Evolutionary conservation across 106 monocot genomes (phyloP).

Genomic region (Allium fistulosum): DNA sequence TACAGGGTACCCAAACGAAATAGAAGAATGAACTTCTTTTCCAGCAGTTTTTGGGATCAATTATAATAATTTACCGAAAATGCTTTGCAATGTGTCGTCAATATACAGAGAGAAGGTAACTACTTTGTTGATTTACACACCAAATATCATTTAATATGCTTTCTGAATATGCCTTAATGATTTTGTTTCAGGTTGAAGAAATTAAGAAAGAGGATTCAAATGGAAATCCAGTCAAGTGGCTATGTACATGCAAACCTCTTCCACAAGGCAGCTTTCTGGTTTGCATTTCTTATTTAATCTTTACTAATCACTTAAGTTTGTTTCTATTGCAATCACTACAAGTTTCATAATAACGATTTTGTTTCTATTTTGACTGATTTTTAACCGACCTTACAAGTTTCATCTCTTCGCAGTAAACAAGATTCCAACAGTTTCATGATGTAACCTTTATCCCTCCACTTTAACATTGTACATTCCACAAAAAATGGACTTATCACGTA

Average conservation of each 20-base stretch:
- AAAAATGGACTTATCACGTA: too few relatives aligned
- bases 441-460: too few relatives aligned
- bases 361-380: too few relatives aligned
- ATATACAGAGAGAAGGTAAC: conserved; percentile 53
- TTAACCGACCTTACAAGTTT: too few relatives aligned
- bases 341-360: too few relatives aligned
- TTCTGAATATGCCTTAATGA: neutral
- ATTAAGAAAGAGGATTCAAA: conserved; percentile 17
- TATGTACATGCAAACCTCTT: neutral
- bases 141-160: neutral
- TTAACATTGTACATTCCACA: too few relatives aligned
- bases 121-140: neutral
- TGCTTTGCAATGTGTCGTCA: conserved; percentile 73
- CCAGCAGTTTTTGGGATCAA: conserved; percentile 55
- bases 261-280: too few relatives aligned
- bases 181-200: conserved; percentile 39
- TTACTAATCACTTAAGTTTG: too few relatives aligned
- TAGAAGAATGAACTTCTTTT: conserved; percentile 80
- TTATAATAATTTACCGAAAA: conserved; percentile 52
- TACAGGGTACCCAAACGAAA: conserved; percentile 46
- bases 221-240: conserved; percentile 34
- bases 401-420: too few relatives aligned
- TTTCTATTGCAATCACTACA: too few relatives aligned
- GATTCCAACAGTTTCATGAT: too few relatives aligned
- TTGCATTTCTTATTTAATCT: too few relatives aligned